These are phyloP conservation scores for Xylariomycetidae sp. DNA, from an alignment of 2,329 filamentous ascomycete species.

Conservation along the genomic window DNA sequence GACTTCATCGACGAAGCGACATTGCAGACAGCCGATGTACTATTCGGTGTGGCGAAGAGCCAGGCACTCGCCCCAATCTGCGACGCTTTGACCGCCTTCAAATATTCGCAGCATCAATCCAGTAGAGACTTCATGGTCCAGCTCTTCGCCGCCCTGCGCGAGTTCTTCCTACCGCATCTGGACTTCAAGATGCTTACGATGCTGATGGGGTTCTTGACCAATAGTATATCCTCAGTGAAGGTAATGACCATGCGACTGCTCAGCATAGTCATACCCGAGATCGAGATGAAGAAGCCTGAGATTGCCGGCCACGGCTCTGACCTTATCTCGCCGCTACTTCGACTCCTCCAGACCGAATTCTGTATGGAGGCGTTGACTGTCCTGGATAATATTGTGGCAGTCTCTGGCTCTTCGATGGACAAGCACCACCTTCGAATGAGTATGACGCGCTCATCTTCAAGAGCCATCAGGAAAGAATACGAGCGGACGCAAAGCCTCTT, in stretches of 20 bases:
- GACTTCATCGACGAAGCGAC: slow-evolving; percentile 48
- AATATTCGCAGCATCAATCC: slow-evolving; percentile 58
- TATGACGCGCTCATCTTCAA: slow-evolving; percentile 85
- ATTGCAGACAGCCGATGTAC: slow-evolving; percentile 58
- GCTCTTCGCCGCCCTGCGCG: slow-evolving; percentile 66
- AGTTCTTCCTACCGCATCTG: slow-evolving; percentile 72
- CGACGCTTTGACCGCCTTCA: slow-evolving; percentile 63
- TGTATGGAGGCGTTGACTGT: slow-evolving; percentile 90
- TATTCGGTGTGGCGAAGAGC: slow-evolving; percentile 66
- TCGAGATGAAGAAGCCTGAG: slow-evolving; percentile 88
- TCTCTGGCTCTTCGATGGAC: slow-evolving; percentile 87
- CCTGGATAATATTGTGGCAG: slow-evolving; percentile 89
- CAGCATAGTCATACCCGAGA: slow-evolving; percentile 75
- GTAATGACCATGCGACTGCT: slow-evolving; percentile 88
- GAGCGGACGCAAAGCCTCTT: slow-evolving; percentile 91
- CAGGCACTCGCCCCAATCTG: slow-evolving; percentile 65
- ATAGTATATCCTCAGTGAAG: slow-evolving; percentile 84
- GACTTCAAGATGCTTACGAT: slow-evolving; percentile 86
- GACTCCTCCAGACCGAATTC: slow-evolving; percentile 85
- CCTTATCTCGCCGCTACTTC: slow-evolving; percentile 84
- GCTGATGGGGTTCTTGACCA: slow-evolving; percentile 85
- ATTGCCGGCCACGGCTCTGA: slow-evolving; percentile 89
- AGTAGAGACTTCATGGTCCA: slow-evolving; percentile 72
- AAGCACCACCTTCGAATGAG: slow-evolving; percentile 96
- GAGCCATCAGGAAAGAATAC: slow-evolving; percentile 85